Base-by-base conservation (phyloP, 2,329 filamentous ascomycete genomes). In the Alternaria conjuncta region DNA sequence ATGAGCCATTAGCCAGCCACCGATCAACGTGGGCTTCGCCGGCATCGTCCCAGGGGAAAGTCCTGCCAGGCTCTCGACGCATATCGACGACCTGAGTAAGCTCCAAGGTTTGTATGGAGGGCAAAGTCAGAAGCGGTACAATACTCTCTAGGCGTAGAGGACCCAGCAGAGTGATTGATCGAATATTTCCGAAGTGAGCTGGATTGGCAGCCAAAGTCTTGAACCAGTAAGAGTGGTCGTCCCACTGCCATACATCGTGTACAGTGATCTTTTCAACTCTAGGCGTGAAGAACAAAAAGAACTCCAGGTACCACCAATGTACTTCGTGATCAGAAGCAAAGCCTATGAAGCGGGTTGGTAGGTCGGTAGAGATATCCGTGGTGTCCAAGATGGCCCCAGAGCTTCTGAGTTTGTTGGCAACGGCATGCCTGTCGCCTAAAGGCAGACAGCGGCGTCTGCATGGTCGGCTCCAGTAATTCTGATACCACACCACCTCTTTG, bases 291-390 rank as follows among this genome's bases (percentile, higher is more conserved):
- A 63, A 32, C 8, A 68, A 21, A 15, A 66, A 68, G 46, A 61
- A 61, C 15, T 68, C 65, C 20, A 68, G 60, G 51, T 63, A 68
- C 63, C 63, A 66, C 60, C 60, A 60, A 13, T 63, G 50, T 6
- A 54, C n/a, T 23, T 63, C 50, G 12, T 21, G 25, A 21, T 55
- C 49, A 5, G 32, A 18, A 20, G 51, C 10, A 12, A 55, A 60
- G 13, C 32, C 20, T 20, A 60, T 32, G 56, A 60, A 63, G 25
- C 53, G 50, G 28, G 18, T 9, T 23, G 53, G 47, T 12, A 61
- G n/a, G 9, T 61, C 47, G 18, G 45, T 43, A 21, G 53, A 57
- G 8, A 23, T 9, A 18, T 51, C 30, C 6, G 21, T 47, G 4
- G 21, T 46, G n/a, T 60, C 32, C 20, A 66, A 25, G 20, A 45